Evolutionary conservation across 768 basidiomycete species (phyloP).

Genomic region (Suillus plorans): DNA sequence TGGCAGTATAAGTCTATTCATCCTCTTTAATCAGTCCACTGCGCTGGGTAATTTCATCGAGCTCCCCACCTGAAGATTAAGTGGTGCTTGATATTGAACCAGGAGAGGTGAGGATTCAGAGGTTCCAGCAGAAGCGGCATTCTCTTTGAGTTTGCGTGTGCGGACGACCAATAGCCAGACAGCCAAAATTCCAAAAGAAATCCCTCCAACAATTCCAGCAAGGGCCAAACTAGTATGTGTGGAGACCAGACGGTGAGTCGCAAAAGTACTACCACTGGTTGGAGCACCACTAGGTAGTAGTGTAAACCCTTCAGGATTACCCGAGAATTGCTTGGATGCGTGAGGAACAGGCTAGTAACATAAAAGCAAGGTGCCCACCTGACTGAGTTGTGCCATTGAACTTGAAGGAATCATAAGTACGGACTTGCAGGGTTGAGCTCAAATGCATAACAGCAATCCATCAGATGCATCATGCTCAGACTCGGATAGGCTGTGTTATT

Average conservation of each 20-base stretch:
- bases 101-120: background rate
- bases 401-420: background rate
- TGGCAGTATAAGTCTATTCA: background rate
- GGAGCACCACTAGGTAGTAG: background rate
- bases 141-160: background rate
- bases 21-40: background rate
- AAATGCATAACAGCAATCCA: too few relatives aligned
- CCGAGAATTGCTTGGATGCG: background rate
- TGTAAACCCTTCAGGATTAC: background rate
- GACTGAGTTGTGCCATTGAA: background rate
- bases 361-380: background rate
- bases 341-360: background rate
- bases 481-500: too few relatives aligned
- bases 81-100: background rate
- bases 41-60: background rate
- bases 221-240: background rate
- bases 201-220: background rate
- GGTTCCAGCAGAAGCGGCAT: background rate
- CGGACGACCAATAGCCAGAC: background rate
- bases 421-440: too few relatives aligned
- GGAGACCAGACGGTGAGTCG: too few relatives aligned
- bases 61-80: background rate
- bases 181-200: background rate
- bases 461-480: too few relatives aligned
- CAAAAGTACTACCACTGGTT: background rate